phyloP scores from a whole-genome alignment of 208 protist genomes.

The Leptomonas seymouri region DNA sequence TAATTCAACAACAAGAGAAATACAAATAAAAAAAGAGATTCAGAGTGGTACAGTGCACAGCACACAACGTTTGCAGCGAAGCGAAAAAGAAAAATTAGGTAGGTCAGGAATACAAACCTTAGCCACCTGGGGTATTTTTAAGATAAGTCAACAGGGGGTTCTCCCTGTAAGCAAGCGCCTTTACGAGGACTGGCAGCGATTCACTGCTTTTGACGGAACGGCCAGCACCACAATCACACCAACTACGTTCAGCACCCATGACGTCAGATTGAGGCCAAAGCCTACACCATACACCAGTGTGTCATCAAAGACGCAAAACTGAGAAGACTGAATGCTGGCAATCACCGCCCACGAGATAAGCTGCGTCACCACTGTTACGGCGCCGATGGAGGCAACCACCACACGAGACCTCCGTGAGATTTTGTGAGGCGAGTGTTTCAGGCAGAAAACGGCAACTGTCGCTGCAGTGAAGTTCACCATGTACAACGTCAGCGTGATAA shows the following conservation, averaged over 20 bases:
- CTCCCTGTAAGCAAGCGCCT: neutral
- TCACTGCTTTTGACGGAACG: conserved; percentile 4
- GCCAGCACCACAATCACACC: conserved; percentile 28
- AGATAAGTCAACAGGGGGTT: too few species aligned
- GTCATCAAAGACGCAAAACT: conserved; percentile 22
- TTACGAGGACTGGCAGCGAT: conserved; percentile 2
- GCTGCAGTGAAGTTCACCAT: conserved; percentile 33
- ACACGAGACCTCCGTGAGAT: conserved; percentile 20
- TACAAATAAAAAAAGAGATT: neutral
- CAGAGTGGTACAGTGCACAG: too few species aligned
- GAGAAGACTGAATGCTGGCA: conserved; percentile 36
- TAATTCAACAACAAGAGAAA: neutral
- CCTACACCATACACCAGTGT: conserved; percentile 58
- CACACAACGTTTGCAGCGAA: neutral
- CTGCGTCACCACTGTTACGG: conserved; percentile 36
- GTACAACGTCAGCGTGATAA: conserved; percentile 51
- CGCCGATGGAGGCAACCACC: conserved; percentile 38
- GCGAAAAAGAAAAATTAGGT: neutral
- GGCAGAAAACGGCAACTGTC: conserved; percentile 37
- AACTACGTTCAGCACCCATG: conserved; percentile 52
- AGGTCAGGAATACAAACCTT: too few species aligned
- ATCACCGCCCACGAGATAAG: conserved; percentile 60
- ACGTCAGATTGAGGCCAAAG: conserved; percentile 61
- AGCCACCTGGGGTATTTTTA: too few species aligned
- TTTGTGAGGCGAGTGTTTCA: conserved; percentile 27